phyloP scores from a whole-genome alignment of 2,329 filamentous ascomycete species.

The Xylaria arbuscula region DNA sequence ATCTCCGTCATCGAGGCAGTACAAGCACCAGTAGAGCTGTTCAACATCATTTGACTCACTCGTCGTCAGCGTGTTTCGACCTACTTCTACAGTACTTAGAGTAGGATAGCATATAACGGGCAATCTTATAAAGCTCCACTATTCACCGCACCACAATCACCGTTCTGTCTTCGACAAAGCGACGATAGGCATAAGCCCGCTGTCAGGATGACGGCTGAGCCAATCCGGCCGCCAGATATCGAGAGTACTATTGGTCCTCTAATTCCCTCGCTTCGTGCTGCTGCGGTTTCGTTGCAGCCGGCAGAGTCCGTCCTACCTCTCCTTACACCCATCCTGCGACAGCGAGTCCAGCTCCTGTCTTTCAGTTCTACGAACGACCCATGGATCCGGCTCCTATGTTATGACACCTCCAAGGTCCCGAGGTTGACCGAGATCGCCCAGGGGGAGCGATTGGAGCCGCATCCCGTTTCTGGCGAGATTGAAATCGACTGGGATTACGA shows the following conservation, averaged over 20 bases:
- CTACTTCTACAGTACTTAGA: slow-evolving; percentile 14
- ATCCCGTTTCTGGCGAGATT: slow-evolving; percentile 82
- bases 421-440: slow-evolving; percentile 71
- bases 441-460: slow-evolving; percentile 76
- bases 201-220: slow-evolving; percentile 46
- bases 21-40: slow-evolving; percentile 19
- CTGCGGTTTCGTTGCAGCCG: slow-evolving; percentile 67
- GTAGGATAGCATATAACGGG: slow-evolving; percentile 34
- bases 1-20: slow-evolving; percentile 5
- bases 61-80: slow-evolving; percentile 9
- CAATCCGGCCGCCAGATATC: slow-evolving; percentile 59
- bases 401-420: slow-evolving; percentile 67
- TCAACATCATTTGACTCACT: not conserved
- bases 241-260: slow-evolving; percentile 65
- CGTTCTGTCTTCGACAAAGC: not conserved
- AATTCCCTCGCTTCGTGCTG: slow-evolving; percentile 69
- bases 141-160: not conserved
- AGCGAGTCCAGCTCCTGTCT: slow-evolving; percentile 71
- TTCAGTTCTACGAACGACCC: slow-evolving; percentile 69
- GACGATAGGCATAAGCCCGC: slow-evolving; percentile 8
- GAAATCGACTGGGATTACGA: slow-evolving; percentile 78
- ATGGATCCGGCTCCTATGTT: slow-evolving; percentile 80
- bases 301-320: slow-evolving; percentile 67
- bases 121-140: slow-evolving; percentile 33
- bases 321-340: slow-evolving; percentile 73